Evolutionary conservation across 2,329 filamentous ascomycete species (phyloP).

Genomic region (Passalora sequoiae): DNA sequence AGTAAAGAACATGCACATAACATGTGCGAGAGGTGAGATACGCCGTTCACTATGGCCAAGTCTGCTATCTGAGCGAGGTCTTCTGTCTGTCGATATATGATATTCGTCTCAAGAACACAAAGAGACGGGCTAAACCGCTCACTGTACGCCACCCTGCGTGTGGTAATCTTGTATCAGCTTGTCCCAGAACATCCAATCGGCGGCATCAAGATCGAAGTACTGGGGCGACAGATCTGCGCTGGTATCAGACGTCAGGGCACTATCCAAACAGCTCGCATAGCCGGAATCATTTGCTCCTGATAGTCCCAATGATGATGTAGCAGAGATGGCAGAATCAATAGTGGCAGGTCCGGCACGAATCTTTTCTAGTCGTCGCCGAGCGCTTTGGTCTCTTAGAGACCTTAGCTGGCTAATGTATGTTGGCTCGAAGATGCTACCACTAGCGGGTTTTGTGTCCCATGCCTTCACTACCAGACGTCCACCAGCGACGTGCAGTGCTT

Average conservation of each 20-base stretch:
- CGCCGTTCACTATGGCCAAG: too few species aligned
- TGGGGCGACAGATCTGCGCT: background rate
- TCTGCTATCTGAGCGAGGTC: too few species aligned
- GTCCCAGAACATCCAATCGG: constrained; percentile 26
- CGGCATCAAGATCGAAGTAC: constrained; percentile 17
- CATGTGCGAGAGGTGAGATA: too few species aligned
- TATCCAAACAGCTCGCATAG: background rate
- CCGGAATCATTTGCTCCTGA: background rate
- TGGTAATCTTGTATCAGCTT: constrained; percentile 20
- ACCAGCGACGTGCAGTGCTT: constrained; percentile 39
- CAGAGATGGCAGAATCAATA: background rate
- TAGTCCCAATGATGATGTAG: too few species aligned
- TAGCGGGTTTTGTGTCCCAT: constrained; percentile 33
- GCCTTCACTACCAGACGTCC: constrained; percentile 41
- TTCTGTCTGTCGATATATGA: too few species aligned
- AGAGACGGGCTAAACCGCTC: too few species aligned
- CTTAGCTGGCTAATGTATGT: constrained; percentile 15
- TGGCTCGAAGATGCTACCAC: constrained; percentile 10
- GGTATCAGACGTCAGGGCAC: background rate
- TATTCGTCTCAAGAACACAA: too few species aligned
- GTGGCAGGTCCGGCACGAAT: background rate
- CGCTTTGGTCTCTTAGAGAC: constrained; percentile 1
- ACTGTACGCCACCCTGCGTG: constrained; percentile 3
- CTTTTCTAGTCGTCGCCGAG: background rate
- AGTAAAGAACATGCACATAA: too few species aligned